phyloP scores from a whole-genome alignment of 805 yeast species.

The Lachancea quebecensis region DNA sequence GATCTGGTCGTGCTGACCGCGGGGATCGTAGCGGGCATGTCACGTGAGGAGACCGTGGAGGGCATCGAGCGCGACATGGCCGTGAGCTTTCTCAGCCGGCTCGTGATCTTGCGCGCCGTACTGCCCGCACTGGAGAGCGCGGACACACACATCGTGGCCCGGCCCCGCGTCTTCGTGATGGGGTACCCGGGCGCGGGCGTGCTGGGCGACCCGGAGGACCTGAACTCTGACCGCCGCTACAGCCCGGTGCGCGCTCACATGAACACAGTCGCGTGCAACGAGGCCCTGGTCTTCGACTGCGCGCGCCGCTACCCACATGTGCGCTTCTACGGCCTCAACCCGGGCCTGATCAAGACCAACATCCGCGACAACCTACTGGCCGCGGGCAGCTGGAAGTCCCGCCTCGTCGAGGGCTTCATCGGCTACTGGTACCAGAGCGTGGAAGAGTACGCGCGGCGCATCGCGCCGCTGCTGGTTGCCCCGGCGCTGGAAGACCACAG shows the following conservation, averaged over 20 bases:
- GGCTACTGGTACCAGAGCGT: slow-evolving; percentile 31
- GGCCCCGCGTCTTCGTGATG: slow-evolving; percentile 34
- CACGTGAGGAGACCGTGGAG: slow-evolving; percentile 32
- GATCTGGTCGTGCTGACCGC: slow-evolving; percentile 34
- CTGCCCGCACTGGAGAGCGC: slow-evolving; percentile 13
- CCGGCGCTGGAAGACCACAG: slow-evolving; percentile 25
- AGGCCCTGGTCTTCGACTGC: slow-evolving; percentile 29
- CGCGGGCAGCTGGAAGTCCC: slow-evolving; percentile 20
- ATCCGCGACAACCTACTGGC: slow-evolving; percentile 34
- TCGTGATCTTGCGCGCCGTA: slow-evolving; percentile 26
- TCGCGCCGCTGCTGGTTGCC: slow-evolving; percentile 30
- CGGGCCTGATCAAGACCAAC: slow-evolving; percentile 34
- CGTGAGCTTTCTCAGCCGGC: slow-evolving; percentile 34
- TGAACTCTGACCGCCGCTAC: slow-evolving; percentile 31
- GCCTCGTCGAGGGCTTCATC: slow-evolving; percentile 25
- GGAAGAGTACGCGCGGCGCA: slow-evolving; percentile 29
- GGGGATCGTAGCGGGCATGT: slow-evolving; percentile 34
- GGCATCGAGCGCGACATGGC: slow-evolving; percentile 37
- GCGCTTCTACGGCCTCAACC: slow-evolving; percentile 35
- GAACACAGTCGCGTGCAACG: slow-evolving; percentile 41
- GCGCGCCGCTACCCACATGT: slow-evolving; percentile 17
- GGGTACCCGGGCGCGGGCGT: slow-evolving; percentile 35
- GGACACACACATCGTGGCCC: neutral
- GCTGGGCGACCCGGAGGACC: slow-evolving; percentile 31
- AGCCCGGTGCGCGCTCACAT: slow-evolving; percentile 29